A percentile compares a stretch with the other conserved stretches of the same genome.
These are phyloP conservation scores for Discostella stelligeroides DNA, from an alignment of 108 stramenopile genomes.

Conservation along the genomic window DNA sequence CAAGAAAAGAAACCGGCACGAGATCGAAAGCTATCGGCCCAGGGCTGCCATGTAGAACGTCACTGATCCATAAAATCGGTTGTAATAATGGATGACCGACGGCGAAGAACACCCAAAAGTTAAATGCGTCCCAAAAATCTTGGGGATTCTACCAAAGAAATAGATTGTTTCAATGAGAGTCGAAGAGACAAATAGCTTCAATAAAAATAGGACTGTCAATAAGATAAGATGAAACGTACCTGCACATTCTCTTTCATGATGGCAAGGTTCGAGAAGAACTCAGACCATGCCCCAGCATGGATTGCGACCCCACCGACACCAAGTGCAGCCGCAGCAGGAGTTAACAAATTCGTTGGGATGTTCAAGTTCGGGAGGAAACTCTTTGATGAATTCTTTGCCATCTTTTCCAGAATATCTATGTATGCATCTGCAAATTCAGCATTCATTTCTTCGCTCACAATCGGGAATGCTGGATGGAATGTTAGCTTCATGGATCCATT, in stretches of 20 bases:
- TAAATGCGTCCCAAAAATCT: constrained; percentile 81
- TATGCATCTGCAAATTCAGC: constrained; percentile 76
- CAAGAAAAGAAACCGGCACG: constrained; percentile 73
- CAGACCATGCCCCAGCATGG: constrained; percentile 68
- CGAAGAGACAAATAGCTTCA: background rate
- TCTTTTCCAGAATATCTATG: constrained; percentile 63
- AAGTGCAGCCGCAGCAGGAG: constrained; percentile 50
- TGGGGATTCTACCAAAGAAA: constrained; percentile 42
- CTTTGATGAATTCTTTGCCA: constrained; percentile 37
- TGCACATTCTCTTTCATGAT: constrained; percentile 76
- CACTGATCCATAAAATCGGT: constrained; percentile 88
- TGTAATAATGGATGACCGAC: constrained; percentile 87
- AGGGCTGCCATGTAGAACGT: constrained; percentile 87
- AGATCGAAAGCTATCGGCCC: constrained; percentile 74
- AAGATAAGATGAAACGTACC: constrained; percentile 2
- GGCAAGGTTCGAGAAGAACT: constrained; percentile 68
- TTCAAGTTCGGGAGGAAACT: constrained; percentile 28
- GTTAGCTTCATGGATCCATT: constrained; percentile 75
- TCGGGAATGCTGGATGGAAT: constrained; percentile 79
- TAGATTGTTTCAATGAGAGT: background rate
- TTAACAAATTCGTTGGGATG: constrained; percentile 58
- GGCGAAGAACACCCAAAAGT: constrained; percentile 95
- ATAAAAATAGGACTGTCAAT: background rate
- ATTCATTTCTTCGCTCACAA: constrained; percentile 68
- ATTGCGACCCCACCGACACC: constrained; percentile 59